phyloP scores from a whole-genome alignment of 2,329 filamentous ascomycete genomes.

The Diplocarpon mali region DNA sequence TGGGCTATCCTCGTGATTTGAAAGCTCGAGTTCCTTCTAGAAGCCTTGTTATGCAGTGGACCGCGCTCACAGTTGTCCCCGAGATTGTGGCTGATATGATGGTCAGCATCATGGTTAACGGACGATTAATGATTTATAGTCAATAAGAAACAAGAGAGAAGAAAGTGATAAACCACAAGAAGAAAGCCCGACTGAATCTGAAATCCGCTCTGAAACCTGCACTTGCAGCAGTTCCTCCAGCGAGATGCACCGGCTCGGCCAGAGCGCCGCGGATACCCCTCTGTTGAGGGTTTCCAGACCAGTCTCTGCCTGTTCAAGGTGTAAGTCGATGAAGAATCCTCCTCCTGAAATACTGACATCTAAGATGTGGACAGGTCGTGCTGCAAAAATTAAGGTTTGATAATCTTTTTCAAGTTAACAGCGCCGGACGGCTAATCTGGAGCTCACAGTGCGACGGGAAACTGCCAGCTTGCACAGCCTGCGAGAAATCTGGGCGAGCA shows the following conservation, averaged over 20 bases:
- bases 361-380: slow-evolving; percentile 43
- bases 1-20: too few species aligned
- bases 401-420: background rate
- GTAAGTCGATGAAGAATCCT: slow-evolving; percentile 31
- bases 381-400: slow-evolving; percentile 78
- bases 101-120: too few species aligned
- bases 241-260: slow-evolving; percentile 7
- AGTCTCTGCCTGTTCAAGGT: slow-evolving; percentile 70
- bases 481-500: slow-evolving; percentile 79
- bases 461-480: slow-evolving; percentile 86
- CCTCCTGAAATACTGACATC: background rate
- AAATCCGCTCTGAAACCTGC: background rate
- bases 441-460: slow-evolving; percentile 73
- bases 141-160: too few species aligned
- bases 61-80: too few species aligned
- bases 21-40: too few species aligned
- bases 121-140: too few species aligned
- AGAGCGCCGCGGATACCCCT: slow-evolving; percentile 33
- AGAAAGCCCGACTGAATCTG: too few species aligned
- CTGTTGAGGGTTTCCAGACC: slow-evolving; percentile 64
- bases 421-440: slow-evolving; percentile 11
- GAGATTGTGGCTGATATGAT: too few species aligned
- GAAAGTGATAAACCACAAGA: too few species aligned
- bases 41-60: too few species aligned
- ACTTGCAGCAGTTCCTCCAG: background rate